Percentiles rank a stretch among this genome's conserved stretches.
Evolutionary conservation across 345 rosid species (phyloP).

Genomic region (Camelina sativa): DNA sequence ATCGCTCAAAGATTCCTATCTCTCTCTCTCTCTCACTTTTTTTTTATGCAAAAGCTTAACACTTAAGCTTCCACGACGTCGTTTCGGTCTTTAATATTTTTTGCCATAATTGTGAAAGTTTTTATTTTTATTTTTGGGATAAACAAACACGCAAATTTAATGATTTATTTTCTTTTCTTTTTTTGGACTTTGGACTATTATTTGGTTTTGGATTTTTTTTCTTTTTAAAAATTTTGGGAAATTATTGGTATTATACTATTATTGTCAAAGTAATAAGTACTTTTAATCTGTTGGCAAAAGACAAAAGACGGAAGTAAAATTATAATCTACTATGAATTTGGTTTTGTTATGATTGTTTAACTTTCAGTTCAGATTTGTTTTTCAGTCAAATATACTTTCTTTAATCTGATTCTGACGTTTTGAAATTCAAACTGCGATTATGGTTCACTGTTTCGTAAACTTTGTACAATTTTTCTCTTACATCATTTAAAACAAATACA

Average conservation of each 20-base stretch:
- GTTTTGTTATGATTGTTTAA: background rate
- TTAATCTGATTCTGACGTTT: background rate
- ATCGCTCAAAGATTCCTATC: conserved; percentile 37
- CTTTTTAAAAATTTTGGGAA: background rate
- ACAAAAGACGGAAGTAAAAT: background rate
- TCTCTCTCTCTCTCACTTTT: background rate
- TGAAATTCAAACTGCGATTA: background rate
- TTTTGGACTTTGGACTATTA: background rate
- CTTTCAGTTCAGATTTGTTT: background rate
- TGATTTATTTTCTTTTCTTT: background rate
- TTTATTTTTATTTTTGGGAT: background rate
- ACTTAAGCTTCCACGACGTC: background rate
- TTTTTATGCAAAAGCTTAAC: conserved; percentile 26
- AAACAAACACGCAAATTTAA: background rate
- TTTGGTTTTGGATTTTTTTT: background rate
- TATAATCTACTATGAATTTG: background rate
- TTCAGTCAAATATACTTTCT: background rate
- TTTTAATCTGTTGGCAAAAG: background rate
- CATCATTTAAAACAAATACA: background rate
- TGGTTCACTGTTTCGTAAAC: background rate
- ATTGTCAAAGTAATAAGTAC: background rate
- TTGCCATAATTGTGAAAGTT: background rate
- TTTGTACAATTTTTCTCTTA: background rate
- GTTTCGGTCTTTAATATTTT: background rate
- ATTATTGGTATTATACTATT: background rate